phyloP scores from a whole-genome alignment of 2,329 filamentous ascomycete genomes.

The Ophiocordyceps australis region DNA sequence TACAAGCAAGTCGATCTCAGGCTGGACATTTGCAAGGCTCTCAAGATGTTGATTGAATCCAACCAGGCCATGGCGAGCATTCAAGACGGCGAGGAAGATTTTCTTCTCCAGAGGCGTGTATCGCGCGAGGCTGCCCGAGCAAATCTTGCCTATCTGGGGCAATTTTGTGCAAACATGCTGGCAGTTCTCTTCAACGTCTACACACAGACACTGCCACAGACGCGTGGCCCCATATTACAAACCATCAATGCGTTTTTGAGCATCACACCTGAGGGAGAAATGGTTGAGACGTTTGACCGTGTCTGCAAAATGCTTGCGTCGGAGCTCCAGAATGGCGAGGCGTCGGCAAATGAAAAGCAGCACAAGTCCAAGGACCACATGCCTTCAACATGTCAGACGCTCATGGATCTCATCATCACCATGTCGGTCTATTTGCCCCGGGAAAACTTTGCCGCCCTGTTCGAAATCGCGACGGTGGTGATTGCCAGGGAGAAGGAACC shows the following conservation, averaged over 20 bases:
- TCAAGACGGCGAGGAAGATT: slow-evolving; percentile 48
- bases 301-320: slow-evolving; percentile 70
- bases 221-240: slow-evolving; percentile 74
- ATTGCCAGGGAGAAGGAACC: slow-evolving; percentile 70
- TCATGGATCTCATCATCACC: slow-evolving; percentile 94
- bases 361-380: slow-evolving; percentile 49
- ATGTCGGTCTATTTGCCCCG: slow-evolving; percentile 87
- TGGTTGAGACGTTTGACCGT: slow-evolving; percentile 75
- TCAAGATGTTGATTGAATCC: slow-evolving; percentile 80
- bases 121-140: slow-evolving; percentile 56
- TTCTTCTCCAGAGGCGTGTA: slow-evolving; percentile 63
- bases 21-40: slow-evolving; percentile 67
- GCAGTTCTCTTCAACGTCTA: slow-evolving; percentile 99
- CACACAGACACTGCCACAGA: slow-evolving; percentile 86
- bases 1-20: slow-evolving; percentile 84
- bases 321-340: slow-evolving; percentile 37
- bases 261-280: slow-evolving; percentile 60
- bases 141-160: slow-evolving; percentile 66
- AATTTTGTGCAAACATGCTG: slow-evolving; percentile 72
- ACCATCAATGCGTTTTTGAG: slow-evolving; percentile 92
- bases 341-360: slow-evolving; percentile 44
- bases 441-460: slow-evolving; percentile 68
- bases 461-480: slow-evolving; percentile 70
- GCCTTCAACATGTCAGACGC: slow-evolving; percentile 82
- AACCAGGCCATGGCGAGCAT: slow-evolving; percentile 66